Evolutionary conservation across 164 flowering plant species (phyloP).

Genomic region (Vitis amurensis): DNA sequence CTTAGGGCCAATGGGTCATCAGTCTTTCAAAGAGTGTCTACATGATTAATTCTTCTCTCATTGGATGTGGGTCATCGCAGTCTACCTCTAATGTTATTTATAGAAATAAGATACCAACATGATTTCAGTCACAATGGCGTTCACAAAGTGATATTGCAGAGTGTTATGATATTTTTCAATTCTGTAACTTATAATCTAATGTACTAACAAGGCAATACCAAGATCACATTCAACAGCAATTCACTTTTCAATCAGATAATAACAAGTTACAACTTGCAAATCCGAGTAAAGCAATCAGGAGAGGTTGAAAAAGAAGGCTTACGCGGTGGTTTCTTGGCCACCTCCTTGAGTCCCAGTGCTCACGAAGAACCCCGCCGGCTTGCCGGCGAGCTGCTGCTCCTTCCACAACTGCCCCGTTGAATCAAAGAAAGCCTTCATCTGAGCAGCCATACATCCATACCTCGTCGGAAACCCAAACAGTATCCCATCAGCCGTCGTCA

Average conservation of each 20-base stretch:
- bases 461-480: conserved; percentile 56
- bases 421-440: conserved; percentile 57
- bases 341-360: conserved; percentile 60
- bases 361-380: conserved; percentile 55
- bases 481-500: conserved; percentile 41
- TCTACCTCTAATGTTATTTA: too few relatives aligned
- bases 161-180: too few relatives aligned
- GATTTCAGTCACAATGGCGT: too few relatives aligned
- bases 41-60: too few relatives aligned
- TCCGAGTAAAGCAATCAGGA: neutral
- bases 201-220: too few relatives aligned
- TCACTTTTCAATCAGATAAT: neutral
- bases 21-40: too few relatives aligned
- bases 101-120: too few relatives aligned
- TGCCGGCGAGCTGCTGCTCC: conserved; percentile 52
- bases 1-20: too few relatives aligned
- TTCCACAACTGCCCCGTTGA: conserved; percentile 52
- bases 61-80: too few relatives aligned
- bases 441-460: conserved; percentile 56
- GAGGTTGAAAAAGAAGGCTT: conserved; percentile 10
- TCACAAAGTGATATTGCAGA: too few relatives aligned
- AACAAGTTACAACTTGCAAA: neutral
- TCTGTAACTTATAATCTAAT: too few relatives aligned
- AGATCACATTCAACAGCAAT: neutral
- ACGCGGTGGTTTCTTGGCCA: conserved; percentile 60